Conservation (phyloP, 257 asterid genomes). For the Ilex aquifolium region DNA sequence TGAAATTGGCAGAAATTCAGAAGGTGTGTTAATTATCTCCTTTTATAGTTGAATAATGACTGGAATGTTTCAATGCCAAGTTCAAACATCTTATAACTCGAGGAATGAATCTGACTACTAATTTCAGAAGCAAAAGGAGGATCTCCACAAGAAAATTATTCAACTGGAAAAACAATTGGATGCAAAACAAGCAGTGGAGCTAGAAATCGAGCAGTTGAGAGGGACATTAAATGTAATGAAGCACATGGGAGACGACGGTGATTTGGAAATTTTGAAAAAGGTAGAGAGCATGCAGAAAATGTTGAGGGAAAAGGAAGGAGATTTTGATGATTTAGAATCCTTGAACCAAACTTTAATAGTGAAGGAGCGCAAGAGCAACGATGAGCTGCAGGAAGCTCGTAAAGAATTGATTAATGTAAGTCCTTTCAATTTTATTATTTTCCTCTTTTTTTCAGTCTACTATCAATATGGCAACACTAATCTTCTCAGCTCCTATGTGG, state of each 20-base stretch:
- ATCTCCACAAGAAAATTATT: constrained; percentile 54
- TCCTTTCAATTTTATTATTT: constrained; percentile 2
- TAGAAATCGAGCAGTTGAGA: constrained; percentile 68
- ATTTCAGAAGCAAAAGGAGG: constrained; percentile 81
- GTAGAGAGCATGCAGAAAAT: constrained; percentile 47
- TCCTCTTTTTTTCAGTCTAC: not conserved
- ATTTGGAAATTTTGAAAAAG: constrained; percentile 50
- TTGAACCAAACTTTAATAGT: constrained; percentile 61
- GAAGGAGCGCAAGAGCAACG: constrained; percentile 73
- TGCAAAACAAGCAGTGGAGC: constrained; percentile 72
- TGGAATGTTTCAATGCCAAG: not conserved
- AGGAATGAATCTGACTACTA: constrained; percentile 12
- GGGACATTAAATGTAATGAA: constrained; percentile 42
- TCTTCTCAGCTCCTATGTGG: not conserved
- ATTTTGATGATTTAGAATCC: constrained; percentile 49
- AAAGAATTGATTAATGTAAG: constrained; percentile 85
- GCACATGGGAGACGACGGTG: constrained; percentile 13
- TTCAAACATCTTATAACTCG: constrained; percentile 7
- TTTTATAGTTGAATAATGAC: not conserved
- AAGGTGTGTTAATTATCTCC: constrained; percentile 36
- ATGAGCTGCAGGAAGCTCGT: constrained; percentile 89
- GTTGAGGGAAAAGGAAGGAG: constrained; percentile 76
- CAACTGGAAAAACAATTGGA: constrained; percentile 64
- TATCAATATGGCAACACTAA: not conserved
- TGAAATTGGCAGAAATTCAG: constrained; percentile 80